Evolutionary conservation across 805 yeast species (phyloP).

Genomic region (Yarrowia osloensis): DNA sequence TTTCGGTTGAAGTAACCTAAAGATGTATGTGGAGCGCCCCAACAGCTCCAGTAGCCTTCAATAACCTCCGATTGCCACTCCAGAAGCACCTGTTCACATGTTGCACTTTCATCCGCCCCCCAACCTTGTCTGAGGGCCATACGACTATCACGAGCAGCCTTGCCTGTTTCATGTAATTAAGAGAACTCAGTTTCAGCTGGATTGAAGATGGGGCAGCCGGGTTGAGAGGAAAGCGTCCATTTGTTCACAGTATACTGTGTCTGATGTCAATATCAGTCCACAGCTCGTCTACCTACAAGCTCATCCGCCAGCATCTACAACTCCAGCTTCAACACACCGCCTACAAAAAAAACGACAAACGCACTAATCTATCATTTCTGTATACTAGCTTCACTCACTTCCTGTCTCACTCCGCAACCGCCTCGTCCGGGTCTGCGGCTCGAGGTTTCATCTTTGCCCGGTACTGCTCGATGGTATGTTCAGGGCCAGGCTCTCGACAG

Average conservation of each 20-base stretch:
- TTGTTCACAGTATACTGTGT: too few species aligned
- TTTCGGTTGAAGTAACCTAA: neutral
- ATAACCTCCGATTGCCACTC: neutral
- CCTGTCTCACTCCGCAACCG: neutral
- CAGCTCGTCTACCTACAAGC: too few species aligned
- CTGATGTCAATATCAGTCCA: too few species aligned
- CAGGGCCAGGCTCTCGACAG: constrained; percentile 40
- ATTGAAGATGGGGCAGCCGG: too few species aligned
- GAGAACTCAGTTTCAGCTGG: neutral
- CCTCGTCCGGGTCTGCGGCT: neutral
- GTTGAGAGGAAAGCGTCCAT: too few species aligned
- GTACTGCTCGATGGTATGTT: constrained; percentile 38
- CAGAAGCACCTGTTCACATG: neutral
- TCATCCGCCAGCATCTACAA: too few species aligned
- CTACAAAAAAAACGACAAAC: too few species aligned
- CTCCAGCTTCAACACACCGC: neutral
- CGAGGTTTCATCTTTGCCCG: constrained; percentile 32
- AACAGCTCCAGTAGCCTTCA: neutral
- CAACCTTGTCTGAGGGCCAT: neutral
- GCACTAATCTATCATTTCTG: too few species aligned
- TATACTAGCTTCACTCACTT: too few species aligned
- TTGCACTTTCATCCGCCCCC: neutral
- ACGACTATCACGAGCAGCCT: neutral
- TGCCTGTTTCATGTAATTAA: neutral
- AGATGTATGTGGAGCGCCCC: neutral